These are phyloP conservation scores for Fistulina hepatica DNA, from an alignment of 1,284 basidiomycete species.

Conservation along the genomic window DNA sequence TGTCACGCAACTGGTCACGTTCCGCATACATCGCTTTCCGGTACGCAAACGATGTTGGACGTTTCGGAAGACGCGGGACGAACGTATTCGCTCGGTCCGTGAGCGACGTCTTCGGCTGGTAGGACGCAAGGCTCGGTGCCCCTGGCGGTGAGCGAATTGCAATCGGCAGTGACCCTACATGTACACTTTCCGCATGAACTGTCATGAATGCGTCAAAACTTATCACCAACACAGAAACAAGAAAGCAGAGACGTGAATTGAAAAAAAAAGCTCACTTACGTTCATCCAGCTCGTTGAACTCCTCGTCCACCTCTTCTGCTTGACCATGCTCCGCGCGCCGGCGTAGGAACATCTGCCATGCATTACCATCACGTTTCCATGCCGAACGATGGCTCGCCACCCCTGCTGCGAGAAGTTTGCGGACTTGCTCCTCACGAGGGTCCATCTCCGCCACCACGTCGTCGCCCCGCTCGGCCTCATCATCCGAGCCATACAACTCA, in stretches of 20 bases:
- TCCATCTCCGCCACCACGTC: slow-evolving; percentile 19
- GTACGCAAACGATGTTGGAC: slow-evolving; percentile 23
- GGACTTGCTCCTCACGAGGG: slow-evolving; percentile 42
- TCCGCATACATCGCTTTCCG: slow-evolving; percentile 55
- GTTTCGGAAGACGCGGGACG: slow-evolving; percentile 12
- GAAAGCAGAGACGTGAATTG: too few species aligned
- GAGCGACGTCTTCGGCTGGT: slow-evolving; percentile 40
- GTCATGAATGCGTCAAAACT: slow-evolving; percentile 1
- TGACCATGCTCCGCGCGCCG: slow-evolving; percentile 28
- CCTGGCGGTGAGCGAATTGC: slow-evolving; percentile 36
- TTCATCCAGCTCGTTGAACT: slow-evolving; percentile 12
- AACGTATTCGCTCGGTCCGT: slow-evolving; percentile 24
- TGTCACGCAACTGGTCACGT: slow-evolving; percentile 47
- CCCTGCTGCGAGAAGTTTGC: slow-evolving; percentile 53
- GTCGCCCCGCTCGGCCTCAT: slow-evolving; percentile 3
- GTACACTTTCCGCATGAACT: slow-evolving; percentile 16
- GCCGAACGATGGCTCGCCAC: slow-evolving; percentile 59
- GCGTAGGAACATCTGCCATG: slow-evolving; percentile 52
- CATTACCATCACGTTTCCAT: slow-evolving; percentile 53
- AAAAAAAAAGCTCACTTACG: too few species aligned
- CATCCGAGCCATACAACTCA: too few species aligned
- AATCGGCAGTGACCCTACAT: slow-evolving; percentile 50
- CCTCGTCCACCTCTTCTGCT: slow-evolving; percentile 20
- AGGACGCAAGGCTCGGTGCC: slow-evolving; percentile 39
- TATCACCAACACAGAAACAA: too few species aligned